Conservation (phyloP, 23 red algal genomes). For the Gracilaria domingensis region DNA sequence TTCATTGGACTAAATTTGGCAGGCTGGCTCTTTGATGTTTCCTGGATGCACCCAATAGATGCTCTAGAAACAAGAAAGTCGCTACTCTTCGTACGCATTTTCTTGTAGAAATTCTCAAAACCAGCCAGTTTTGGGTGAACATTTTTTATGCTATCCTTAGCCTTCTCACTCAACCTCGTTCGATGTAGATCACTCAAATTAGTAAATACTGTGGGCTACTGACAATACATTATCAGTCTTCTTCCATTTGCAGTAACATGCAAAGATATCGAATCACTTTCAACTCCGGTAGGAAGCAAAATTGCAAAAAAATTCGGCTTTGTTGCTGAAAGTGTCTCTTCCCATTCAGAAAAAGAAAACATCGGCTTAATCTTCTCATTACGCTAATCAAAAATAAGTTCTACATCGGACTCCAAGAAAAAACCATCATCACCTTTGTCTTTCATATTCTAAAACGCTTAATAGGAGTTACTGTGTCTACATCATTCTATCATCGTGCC, state of each 20-base stretch:
- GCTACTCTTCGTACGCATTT: background rate
- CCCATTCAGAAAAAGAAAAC: background rate
- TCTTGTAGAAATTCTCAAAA: background rate
- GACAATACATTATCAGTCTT: background rate
- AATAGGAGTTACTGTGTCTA: too few species aligned
- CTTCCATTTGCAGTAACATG: background rate
- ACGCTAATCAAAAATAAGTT: too few species aligned
- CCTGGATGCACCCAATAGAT: too few species aligned
- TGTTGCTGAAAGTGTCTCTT: background rate
- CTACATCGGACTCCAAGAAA: too few species aligned
- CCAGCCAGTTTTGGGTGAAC: background rate
- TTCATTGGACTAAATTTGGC: too few species aligned
- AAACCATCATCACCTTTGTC: too few species aligned
- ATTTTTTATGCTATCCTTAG: background rate
- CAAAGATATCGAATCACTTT: background rate
- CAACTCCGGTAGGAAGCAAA: background rate
- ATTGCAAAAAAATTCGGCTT: background rate
- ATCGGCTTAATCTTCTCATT: too few species aligned
- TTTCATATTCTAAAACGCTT: too few species aligned
- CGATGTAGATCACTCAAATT: background rate
- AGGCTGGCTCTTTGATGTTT: too few species aligned
- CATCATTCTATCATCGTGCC: too few species aligned
- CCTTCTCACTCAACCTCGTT: background rate
- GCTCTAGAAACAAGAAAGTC: background rate
- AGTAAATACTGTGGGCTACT: background rate